phyloP scores from a whole-genome alignment of 352 stramenopile species.

The Phytophthora cactorum region DNA sequence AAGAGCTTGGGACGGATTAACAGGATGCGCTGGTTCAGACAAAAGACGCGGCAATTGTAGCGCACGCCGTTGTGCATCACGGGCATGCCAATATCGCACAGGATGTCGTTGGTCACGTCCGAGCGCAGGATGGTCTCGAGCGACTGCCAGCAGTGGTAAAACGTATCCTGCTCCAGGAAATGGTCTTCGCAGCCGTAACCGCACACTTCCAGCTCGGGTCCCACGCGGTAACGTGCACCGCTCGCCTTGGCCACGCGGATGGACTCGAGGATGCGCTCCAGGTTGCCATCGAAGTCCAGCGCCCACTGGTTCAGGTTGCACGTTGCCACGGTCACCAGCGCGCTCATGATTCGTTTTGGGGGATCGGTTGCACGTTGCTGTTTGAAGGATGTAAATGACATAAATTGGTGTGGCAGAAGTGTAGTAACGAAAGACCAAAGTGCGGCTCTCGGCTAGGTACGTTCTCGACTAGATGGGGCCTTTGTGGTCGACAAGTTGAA shows the following conservation, averaged over 20 bases:
- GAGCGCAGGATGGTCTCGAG: conserved; percentile 87
- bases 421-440: neutral
- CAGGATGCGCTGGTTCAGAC: conserved; percentile 93
- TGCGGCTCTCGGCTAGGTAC: neutral
- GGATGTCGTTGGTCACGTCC: conserved; percentile 92
- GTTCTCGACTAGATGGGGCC: neutral
- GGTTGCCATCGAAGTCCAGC: conserved; percentile 98
- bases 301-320: conserved; percentile 99
- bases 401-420: conserved; percentile 3
- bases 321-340: conserved; percentile 95
- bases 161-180: conserved; percentile 98
- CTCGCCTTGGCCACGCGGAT: conserved; percentile 89
- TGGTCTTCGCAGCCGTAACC: conserved; percentile 99
- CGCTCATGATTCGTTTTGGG: conserved; percentile 57
- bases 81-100: conserved; percentile 99
- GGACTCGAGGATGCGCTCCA: conserved; percentile 91
- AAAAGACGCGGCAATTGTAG: conserved; percentile 99
- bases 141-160: conserved; percentile 97
- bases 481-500: conserved; percentile 35
- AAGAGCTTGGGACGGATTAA: conserved; percentile 95
- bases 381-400: conserved; percentile 10
- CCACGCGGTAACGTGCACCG: conserved; percentile 93
- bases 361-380: conserved; percentile 10
- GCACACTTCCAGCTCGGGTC: conserved; percentile 97
- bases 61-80: conserved; percentile 95